Evolutionary conservation across 1,284 basidiomycete species (phyloP).

Genomic region (Moesziomyces parantarcticus): DNA sequence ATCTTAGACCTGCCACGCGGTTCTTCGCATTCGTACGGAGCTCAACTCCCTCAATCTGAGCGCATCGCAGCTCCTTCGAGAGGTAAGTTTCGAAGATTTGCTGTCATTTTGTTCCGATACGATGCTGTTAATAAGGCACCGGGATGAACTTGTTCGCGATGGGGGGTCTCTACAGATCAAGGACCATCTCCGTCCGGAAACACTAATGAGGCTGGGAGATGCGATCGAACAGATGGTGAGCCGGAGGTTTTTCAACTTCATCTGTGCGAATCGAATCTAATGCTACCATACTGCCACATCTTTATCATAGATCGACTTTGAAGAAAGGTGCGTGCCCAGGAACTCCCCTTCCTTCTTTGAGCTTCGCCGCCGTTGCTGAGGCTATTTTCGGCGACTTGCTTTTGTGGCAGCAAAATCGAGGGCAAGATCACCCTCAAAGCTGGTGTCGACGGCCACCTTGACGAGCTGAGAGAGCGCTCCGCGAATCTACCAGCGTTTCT

Average conservation of each 20-base stretch:
- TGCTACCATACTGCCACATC: neutral
- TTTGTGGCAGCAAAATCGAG: slow-evolving; percentile 16
- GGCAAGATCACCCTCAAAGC: slow-evolving; percentile 20
- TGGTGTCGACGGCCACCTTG: slow-evolving; percentile 39
- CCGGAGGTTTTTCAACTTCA: too few species aligned
- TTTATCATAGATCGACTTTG: slow-evolving; percentile 29
- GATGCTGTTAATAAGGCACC: too few species aligned
- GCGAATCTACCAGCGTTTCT: slow-evolving; percentile 13
- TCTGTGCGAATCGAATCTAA: too few species aligned
- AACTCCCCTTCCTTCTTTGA: neutral
- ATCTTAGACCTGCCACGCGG: slow-evolving; percentile 32
- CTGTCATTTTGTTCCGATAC: too few species aligned
- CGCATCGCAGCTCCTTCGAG: slow-evolving; percentile 16
- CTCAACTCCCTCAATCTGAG: slow-evolving; percentile 19
- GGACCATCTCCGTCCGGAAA: slow-evolving; percentile 12
- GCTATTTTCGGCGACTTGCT: too few species aligned
- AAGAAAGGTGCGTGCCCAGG: slow-evolving; percentile 26
- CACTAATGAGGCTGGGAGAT: slow-evolving; percentile 9
- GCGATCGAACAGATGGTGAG: slow-evolving; percentile 22
- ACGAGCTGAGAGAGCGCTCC: slow-evolving; percentile 18
- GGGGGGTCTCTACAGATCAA: slow-evolving; percentile 6
- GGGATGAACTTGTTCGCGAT: neutral
- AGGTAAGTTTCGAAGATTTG: slow-evolving; percentile 1
- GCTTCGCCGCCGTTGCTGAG: neutral
- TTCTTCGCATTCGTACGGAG: slow-evolving; percentile 20